These are phyloP conservation scores for Saxophila tyrrhenica DNA, from an alignment of 495 filamentous ascomycete species.

Conservation along the genomic window DNA sequence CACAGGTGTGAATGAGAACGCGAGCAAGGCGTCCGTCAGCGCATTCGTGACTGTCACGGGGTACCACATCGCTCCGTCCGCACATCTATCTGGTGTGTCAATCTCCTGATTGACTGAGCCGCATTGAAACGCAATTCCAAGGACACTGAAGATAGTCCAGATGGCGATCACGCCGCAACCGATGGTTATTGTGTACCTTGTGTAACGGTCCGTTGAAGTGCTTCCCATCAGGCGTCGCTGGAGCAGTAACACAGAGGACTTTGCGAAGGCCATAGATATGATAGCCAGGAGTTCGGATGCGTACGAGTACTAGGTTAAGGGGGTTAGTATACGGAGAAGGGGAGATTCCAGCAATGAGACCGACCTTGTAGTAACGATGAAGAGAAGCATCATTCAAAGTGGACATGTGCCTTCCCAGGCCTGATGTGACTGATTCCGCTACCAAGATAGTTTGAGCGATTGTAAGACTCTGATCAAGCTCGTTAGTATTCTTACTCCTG, in stretches of 20 bases:
- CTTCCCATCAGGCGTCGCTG: not conserved
- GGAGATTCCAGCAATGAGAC: too few species aligned
- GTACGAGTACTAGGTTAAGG: not conserved
- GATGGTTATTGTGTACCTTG: not conserved
- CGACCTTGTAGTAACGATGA: not conserved
- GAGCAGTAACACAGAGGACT: not conserved
- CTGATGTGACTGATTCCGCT: not conserved
- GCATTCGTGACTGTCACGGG: not conserved
- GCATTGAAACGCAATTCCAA: not conserved
- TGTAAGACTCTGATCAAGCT: not conserved
- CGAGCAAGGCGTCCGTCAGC: not conserved
- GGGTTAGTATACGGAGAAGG: too few species aligned
- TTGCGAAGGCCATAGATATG: not conserved
- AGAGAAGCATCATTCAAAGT: not conserved
- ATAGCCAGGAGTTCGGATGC: not conserved
- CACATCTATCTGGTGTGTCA: not conserved
- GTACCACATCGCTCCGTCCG: not conserved
- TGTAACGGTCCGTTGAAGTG: not conserved
- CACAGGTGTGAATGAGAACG: not conserved
- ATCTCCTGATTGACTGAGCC: not conserved
- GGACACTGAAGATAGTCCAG: not conserved
- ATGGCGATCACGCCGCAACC: not conserved
- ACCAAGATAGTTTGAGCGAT: not conserved
- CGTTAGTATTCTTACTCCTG: too few species aligned
- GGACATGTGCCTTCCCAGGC: not conserved